Conservation (phyloP, 176 grass and related monocot species). For the Ensete ventricosum region DNA sequence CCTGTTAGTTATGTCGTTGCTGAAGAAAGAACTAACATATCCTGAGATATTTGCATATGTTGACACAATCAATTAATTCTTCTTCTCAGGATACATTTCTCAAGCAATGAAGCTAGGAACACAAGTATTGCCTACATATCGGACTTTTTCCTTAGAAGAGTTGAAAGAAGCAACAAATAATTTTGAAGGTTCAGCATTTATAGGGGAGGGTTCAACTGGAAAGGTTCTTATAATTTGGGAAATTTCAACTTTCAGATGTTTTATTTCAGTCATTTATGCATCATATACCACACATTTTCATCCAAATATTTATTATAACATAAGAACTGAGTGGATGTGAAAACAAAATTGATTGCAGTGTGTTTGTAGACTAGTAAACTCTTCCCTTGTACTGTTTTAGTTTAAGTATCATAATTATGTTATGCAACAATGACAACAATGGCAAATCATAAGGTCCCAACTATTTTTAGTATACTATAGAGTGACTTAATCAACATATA, state of each 20-base stretch:
- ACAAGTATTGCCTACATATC: slow-evolving; percentile 58
- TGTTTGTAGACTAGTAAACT: too few relatives aligned
- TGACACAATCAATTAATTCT: not conserved
- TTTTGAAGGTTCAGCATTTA: slow-evolving; percentile 58
- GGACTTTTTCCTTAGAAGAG: slow-evolving; percentile 80
- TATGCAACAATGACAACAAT: too few relatives aligned
- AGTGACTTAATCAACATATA: too few relatives aligned
- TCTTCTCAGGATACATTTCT: slow-evolving; percentile 68
- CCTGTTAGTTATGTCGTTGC: not conserved
- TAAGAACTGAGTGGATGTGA: too few relatives aligned
- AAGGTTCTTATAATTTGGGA: slow-evolving; percentile 40
- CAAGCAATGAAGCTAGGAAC: slow-evolving; percentile 76
- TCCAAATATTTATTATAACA: too few relatives aligned
- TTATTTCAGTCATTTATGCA: too few relatives aligned
- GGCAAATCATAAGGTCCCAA: too few relatives aligned
- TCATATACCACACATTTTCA: too few relatives aligned
- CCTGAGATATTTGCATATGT: not conserved
- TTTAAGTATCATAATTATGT: too few relatives aligned
- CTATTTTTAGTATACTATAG: too few relatives aligned
- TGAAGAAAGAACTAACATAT: not conserved
- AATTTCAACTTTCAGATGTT: not conserved
- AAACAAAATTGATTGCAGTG: too few relatives aligned
- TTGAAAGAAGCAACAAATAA: slow-evolving; percentile 84
- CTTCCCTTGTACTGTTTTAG: too few relatives aligned
- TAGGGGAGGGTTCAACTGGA: slow-evolving; percentile 93